Conservation (phyloP, 768 basidiomycete genomes). For the Coprinellus micaceus region DNA sequence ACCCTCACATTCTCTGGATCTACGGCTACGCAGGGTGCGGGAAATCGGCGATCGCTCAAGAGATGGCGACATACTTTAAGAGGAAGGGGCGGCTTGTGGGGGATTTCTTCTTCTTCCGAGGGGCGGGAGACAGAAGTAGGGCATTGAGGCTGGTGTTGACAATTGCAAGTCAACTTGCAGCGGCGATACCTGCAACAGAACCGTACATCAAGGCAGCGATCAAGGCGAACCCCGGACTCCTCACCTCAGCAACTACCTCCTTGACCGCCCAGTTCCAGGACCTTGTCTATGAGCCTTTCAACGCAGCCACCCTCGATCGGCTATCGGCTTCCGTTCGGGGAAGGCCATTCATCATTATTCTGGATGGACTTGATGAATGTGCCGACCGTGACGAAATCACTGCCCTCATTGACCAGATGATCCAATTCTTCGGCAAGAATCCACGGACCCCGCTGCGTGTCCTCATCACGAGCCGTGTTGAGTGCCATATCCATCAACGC, state of each 20-base stretch:
- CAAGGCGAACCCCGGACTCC: background rate
- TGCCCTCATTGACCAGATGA: slow-evolving; percentile 2
- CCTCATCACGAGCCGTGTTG: background rate
- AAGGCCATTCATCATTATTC: slow-evolving; percentile 6
- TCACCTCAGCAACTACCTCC: background rate
- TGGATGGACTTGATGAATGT: slow-evolving; percentile 22
- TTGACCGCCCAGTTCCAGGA: slow-evolving; percentile 5
- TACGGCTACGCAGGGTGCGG: slow-evolving; percentile 18
- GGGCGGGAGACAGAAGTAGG: slow-evolving; percentile 1
- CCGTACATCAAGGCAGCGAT: background rate
- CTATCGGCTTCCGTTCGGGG: no score
- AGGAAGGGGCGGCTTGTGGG: background rate
- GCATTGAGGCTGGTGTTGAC: slow-evolving; percentile 7
- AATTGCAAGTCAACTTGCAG: slow-evolving; percentile 13
- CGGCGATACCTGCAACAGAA: background rate
- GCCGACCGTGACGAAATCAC: slow-evolving; percentile 4
- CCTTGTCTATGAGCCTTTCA: slow-evolving; percentile 9
- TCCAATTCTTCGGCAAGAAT: background rate
- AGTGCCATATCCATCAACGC: background rate
- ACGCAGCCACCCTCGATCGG: background rate
- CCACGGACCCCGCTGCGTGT: background rate
- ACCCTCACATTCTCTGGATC: slow-evolving; percentile 13
- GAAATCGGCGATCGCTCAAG: slow-evolving; percentile 16
- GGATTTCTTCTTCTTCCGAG: slow-evolving; percentile 15
- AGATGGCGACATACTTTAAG: slow-evolving; percentile 9